Percentiles rank a stretch among this genome's conserved stretches.
These are phyloP conservation scores for Phalaenopsis aphrodite DNA, from an alignment of 106 monocot species.

Conservation along the genomic window DNA sequence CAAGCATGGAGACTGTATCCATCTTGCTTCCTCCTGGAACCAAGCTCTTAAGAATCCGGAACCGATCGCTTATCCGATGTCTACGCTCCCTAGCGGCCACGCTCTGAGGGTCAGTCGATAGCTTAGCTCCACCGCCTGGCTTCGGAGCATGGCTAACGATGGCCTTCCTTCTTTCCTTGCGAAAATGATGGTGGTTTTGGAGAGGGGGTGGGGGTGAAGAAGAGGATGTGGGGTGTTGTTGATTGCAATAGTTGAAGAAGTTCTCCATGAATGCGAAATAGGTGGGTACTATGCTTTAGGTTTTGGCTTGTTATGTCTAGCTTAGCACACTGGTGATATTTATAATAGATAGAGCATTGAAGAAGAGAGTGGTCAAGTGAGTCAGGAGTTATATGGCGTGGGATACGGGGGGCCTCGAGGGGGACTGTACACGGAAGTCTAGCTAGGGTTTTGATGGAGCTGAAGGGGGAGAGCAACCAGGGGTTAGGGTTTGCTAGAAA, in stretches of 20 bases:
- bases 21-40: conserved; percentile 85
- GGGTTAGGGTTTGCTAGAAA: conserved; percentile 4
- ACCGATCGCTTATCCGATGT: conserved; percentile 74
- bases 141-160: neutral
- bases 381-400: conserved; percentile 19
- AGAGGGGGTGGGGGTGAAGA: neutral
- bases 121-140: conserved; percentile 25
- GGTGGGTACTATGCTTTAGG: neutral
- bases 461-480: neutral
- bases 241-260: conserved; percentile 1
- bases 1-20: conserved; percentile 88
- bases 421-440: conserved; percentile 7
- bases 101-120: conserved; percentile 88
- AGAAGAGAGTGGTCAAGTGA: conserved; percentile 11
- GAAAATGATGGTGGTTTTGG: neutral
- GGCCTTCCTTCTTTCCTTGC: neutral
- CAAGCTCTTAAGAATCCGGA: conserved; percentile 56
- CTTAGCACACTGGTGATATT: neutral
- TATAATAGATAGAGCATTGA: neutral
- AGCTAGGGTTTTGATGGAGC: conserved; percentile 15
- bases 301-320: neutral
- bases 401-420: neutral
- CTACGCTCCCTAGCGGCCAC: conserved; percentile 67
- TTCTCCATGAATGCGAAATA: conserved; percentile 5
- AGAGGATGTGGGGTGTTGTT: neutral